phyloP scores from a whole-genome alignment of 768 basidiomycete genomes.

The Mycena rosella region DNA sequence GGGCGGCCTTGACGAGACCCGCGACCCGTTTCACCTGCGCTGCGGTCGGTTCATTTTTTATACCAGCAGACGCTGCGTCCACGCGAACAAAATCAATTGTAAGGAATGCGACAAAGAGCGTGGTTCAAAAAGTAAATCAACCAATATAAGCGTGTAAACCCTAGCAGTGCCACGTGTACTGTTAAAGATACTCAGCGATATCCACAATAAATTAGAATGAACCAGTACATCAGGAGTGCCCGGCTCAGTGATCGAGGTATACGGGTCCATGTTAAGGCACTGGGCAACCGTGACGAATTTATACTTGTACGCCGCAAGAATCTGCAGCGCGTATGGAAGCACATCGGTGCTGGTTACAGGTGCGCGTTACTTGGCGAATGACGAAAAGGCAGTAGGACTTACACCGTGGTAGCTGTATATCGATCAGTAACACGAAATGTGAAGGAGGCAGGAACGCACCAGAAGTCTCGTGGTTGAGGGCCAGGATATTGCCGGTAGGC shows the following conservation, averaged over 20 bases:
- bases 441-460: conserved; percentile 38
- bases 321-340: conserved; percentile 53
- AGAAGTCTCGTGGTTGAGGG: conserved; percentile 58
- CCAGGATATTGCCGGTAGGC: conserved; percentile 49
- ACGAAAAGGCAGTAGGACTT: conserved; percentile 28
- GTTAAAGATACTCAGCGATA: neutral
- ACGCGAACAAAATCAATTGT: too few relatives aligned
- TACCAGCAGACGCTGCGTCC: conserved; percentile 56
- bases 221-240: neutral
- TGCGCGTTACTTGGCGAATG: neutral
- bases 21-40: conserved; percentile 69
- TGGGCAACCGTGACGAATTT: conserved; percentile 57
- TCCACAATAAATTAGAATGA: neutral
- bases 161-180: neutral
- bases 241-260: neutral
- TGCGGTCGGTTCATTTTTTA: conserved; percentile 67
- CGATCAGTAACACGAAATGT: neutral
- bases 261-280: conserved; percentile 48
- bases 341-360: conserved; percentile 46
- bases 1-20: conserved; percentile 57
- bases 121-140: neutral
- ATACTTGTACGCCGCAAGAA: conserved; percentile 50
- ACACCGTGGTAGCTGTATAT: conserved; percentile 53
- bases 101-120: neutral
- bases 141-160: too few relatives aligned